These are phyloP conservation scores for Aspergillus sparsus DNA, from an alignment of 495 filamentous ascomycete genomes.

Conservation along the genomic window DNA sequence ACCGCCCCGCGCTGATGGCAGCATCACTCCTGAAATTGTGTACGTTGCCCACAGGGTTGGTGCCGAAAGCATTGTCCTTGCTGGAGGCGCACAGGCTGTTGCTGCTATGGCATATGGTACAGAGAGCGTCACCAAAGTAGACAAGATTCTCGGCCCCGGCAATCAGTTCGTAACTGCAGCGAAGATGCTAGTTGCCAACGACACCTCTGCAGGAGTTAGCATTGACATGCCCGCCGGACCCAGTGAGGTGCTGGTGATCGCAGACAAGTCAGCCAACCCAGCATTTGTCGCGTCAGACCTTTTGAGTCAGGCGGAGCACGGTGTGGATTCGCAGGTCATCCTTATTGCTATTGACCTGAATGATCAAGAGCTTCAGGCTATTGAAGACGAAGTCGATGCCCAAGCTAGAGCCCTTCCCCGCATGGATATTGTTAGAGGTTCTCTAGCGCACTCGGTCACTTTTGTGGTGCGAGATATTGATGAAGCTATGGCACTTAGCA, in stretches of 20 bases:
- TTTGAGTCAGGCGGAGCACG: slow-evolving; percentile 94
- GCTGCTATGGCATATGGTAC: slow-evolving; percentile 72
- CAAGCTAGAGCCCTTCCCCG: slow-evolving; percentile 89
- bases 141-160: slow-evolving; percentile 97
- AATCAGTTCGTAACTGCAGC: slow-evolving; percentile 99
- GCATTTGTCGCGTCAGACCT: slow-evolving; percentile 95
- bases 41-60: slow-evolving; percentile 98
- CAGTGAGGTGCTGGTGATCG: slow-evolving; percentile 93
- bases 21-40: slow-evolving; percentile 92
- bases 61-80: slow-evolving; percentile 90
- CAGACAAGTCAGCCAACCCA: slow-evolving; percentile 86
- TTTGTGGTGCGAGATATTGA: slow-evolving; percentile 76
- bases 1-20: slow-evolving; percentile 85
- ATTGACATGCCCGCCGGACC: slow-evolving; percentile 99
- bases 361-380: slow-evolving; percentile 69
- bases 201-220: slow-evolving; percentile 88
- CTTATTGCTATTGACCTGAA: slow-evolving; percentile 81
- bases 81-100: slow-evolving; percentile 95
- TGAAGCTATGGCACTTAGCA: slow-evolving; percentile 85
- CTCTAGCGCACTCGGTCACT: slow-evolving; percentile 88
- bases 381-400: slow-evolving; percentile 85
- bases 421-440: slow-evolving; percentile 89
- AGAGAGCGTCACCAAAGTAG: slow-evolving; percentile 82
- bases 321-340: slow-evolving; percentile 91
- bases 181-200: slow-evolving; percentile 97